These are phyloP conservation scores for Diaporthe aspalathi DNA, from an alignment of 2,329 filamentous ascomycete species.

Conservation along the genomic window DNA sequence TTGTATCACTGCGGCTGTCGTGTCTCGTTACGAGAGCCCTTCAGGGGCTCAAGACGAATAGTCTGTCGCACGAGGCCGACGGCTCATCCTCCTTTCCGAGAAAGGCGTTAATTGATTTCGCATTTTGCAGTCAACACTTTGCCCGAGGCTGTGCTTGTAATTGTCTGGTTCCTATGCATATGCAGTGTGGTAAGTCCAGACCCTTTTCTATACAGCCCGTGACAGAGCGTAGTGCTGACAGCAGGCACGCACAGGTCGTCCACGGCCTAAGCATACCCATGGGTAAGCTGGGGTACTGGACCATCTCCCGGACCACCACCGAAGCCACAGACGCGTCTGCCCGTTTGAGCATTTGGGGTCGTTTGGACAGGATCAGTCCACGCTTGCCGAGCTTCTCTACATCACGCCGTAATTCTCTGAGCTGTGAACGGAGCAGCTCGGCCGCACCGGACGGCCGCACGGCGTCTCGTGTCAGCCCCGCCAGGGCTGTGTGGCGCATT, in stretches of 20 bases:
- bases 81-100: not conserved
- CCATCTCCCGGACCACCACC: constrained; percentile 62
- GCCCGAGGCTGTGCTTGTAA: constrained; percentile 73
- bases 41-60: not conserved
- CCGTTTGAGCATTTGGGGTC: constrained; percentile 47
- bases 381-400: constrained; percentile 39
- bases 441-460: constrained; percentile 30
- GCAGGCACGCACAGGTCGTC: constrained; percentile 65
- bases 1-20: not conserved
- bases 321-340: constrained; percentile 41
- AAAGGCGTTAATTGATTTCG: not conserved
- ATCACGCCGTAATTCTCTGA: constrained; percentile 37
- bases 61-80: not conserved
- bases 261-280: constrained; percentile 86
- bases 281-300: constrained; percentile 73
- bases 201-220: not conserved
- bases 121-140: constrained; percentile 63
- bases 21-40: not conserved
- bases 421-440: constrained; percentile 11
- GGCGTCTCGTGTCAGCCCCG: constrained; percentile 41
- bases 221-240: not conserved
- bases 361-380: constrained; percentile 45
- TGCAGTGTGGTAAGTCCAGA: constrained; percentile 79
- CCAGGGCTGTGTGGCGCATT: constrained; percentile 52
- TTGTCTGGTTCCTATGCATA: constrained; percentile 88